These are phyloP conservation scores for Arthroderma sp. DNA, from an alignment of 2,329 filamentous ascomycete genomes.

Conservation along the genomic window DNA sequence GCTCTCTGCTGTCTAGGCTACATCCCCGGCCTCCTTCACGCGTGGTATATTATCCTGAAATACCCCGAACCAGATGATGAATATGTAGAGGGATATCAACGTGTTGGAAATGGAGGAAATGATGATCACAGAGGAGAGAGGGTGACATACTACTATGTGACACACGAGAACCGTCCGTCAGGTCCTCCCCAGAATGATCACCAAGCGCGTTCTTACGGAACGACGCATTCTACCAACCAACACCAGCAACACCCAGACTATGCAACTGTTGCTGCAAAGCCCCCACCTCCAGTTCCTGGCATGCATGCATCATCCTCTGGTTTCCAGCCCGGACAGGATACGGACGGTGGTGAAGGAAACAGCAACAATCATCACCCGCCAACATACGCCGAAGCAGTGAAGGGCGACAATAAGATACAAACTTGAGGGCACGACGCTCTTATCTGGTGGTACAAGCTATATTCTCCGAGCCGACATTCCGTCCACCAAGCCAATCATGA, in stretches of 20 bases:
- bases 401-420: constrained; percentile 86
- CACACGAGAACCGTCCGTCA: constrained; percentile 28
- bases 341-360: constrained; percentile 12
- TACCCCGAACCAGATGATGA: constrained; percentile 63
- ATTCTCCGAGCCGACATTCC: too few relatives aligned
- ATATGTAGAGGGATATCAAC: constrained; percentile 45
- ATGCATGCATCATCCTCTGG: constrained; percentile 5
- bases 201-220: constrained; percentile 25
- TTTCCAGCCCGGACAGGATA: background rate
- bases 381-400: constrained; percentile 79
- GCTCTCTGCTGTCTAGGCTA: constrained; percentile 69
- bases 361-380: constrained; percentile 46
- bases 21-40: constrained; percentile 78
- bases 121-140: constrained; percentile 28
- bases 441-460: too few relatives aligned
- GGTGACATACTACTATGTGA: constrained; percentile 69
- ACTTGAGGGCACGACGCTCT: constrained; percentile 14
- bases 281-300: constrained; percentile 12
- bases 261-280: constrained; percentile 17
- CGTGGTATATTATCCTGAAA: constrained; percentile 95
- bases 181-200: constrained; percentile 18
- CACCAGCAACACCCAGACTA: constrained; percentile 16
- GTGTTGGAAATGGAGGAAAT: constrained; percentile 41
- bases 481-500: too few relatives aligned
- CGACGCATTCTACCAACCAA: constrained; percentile 13